Percentiles rank a stretch among this genome's conserved stretches.
Conservation (phyloP, 148 eudicot species). For the Silene latifolia region DNA sequence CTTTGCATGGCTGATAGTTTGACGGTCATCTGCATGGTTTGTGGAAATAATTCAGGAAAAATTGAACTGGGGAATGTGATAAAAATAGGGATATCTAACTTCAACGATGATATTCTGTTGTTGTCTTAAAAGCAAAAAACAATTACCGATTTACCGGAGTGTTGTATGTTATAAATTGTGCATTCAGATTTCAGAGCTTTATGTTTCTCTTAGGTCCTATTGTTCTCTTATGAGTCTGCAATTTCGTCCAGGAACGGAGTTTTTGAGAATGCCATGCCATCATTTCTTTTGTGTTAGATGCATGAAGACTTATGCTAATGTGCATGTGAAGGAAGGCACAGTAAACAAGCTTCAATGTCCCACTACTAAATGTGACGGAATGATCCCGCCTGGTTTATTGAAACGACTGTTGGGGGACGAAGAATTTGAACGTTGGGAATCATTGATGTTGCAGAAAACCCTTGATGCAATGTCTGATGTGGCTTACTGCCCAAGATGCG, state of each 20-base stretch:
- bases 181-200: neutral
- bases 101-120: too few relatives aligned
- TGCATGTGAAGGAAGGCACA: constrained; percentile 80
- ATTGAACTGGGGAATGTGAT: neutral
- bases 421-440: constrained; percentile 83
- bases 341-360: constrained; percentile 71
- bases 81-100: too few relatives aligned
- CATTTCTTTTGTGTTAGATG: constrained; percentile 88
- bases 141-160: too few relatives aligned
- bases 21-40: too few relatives aligned
- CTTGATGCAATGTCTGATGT: constrained; percentile 89
- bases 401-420: constrained; percentile 64
- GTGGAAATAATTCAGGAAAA: too few relatives aligned
- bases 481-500: constrained; percentile 94
- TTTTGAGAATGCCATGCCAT: constrained; percentile 74
- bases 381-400: constrained; percentile 84
- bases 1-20: too few relatives aligned
- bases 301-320: constrained; percentile 70
- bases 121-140: too few relatives aligned
- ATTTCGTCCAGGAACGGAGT: constrained; percentile 59
- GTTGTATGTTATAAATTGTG: too few relatives aligned
- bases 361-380: constrained; percentile 71
- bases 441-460: constrained; percentile 70
- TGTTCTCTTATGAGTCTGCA: constrained; percentile 11
- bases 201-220: constrained; percentile 3